Percentiles rank a stretch among this genome's conserved stretches.
phyloP scores from a whole-genome alignment of 345 rosid species.

The Moricandia arvensis region DNA sequence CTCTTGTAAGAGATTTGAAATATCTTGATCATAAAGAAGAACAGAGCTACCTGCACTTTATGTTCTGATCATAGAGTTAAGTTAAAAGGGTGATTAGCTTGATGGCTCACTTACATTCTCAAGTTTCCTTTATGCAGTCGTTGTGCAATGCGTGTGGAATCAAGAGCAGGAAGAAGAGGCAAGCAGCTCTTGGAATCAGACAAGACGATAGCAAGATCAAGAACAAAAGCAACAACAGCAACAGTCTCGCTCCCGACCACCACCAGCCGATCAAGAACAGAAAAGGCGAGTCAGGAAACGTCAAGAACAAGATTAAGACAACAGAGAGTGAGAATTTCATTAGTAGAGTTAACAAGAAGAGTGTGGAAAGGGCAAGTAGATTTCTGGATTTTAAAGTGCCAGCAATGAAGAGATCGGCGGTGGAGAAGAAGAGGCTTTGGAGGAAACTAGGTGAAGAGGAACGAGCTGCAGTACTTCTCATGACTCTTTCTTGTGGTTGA shows the following conservation, averaged over 20 bases:
- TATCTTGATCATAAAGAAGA: not conserved
- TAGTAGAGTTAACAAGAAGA: constrained; percentile 26
- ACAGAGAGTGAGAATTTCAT: not conserved
- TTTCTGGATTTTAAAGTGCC: constrained; percentile 85
- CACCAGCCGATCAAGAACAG: constrained; percentile 10
- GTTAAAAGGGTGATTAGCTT: not conserved
- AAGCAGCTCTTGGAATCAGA: constrained; percentile 47
- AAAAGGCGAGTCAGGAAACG: constrained; percentile 41
- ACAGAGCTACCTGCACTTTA: not conserved
- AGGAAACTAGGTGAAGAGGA: constrained; percentile 73
- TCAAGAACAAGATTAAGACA: constrained; percentile 67
- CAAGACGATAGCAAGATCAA: constrained; percentile 52
- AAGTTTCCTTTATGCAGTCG: constrained; percentile 51
- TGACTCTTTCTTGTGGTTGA: constrained; percentile 83
- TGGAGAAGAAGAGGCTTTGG: constrained; percentile 58
- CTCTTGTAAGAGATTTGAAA: not conserved
- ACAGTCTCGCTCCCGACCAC: not conserved
- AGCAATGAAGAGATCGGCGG: constrained; percentile 54
- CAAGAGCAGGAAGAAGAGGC: constrained; percentile 70
- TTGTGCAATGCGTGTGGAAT: constrained; percentile 95
- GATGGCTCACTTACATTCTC: not conserved
- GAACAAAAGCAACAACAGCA: constrained; percentile 40
- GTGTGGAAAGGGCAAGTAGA: constrained; percentile 14
- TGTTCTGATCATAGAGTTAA: not conserved
- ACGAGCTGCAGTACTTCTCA: constrained; percentile 82